phyloP scores from a whole-genome alignment of 1,284 basidiomycete species.

The Ganoderma resinaceum region DNA sequence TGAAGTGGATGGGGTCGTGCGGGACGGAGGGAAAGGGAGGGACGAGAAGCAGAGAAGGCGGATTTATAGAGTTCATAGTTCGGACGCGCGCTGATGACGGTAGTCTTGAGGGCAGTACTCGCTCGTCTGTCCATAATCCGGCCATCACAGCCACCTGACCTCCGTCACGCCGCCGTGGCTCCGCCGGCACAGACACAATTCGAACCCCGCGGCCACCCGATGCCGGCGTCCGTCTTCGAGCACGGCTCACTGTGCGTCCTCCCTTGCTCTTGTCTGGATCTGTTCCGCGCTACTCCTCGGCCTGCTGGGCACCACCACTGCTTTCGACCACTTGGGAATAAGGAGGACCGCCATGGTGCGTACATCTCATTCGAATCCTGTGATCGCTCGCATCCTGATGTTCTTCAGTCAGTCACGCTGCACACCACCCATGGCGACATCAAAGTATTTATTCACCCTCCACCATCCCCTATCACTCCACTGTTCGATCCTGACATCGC shows the following conservation, averaged over 20 bases:
- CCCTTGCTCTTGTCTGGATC: neutral
- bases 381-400: constrained; percentile 19
- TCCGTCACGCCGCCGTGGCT: constrained; percentile 6
- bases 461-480: constrained; percentile 21
- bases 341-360: constrained; percentile 27
- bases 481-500: constrained; percentile 13
- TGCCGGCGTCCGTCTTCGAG: constrained; percentile 5
- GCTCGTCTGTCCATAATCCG: constrained; percentile 16
- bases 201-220: constrained; percentile 14
- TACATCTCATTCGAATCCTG: neutral
- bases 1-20: constrained; percentile 33
- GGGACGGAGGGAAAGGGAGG: constrained; percentile 26
- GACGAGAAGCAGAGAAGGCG: constrained; percentile 25
- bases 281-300: neutral
- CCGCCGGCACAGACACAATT: constrained; percentile 9
- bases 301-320: neutral
- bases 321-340: neutral
- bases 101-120: constrained; percentile 32
- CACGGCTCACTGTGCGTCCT: neutral
- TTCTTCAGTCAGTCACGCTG: constrained; percentile 87
- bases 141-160: constrained; percentile 10
- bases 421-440: constrained; percentile 95
- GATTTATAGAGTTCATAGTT: constrained; percentile 34
- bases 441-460: constrained; percentile 71
- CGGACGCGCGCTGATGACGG: constrained; percentile 32